These are phyloP conservation scores for Entoloma clypeatum DNA, from an alignment of 1,284 basidiomycete species.

Conservation along the genomic window DNA sequence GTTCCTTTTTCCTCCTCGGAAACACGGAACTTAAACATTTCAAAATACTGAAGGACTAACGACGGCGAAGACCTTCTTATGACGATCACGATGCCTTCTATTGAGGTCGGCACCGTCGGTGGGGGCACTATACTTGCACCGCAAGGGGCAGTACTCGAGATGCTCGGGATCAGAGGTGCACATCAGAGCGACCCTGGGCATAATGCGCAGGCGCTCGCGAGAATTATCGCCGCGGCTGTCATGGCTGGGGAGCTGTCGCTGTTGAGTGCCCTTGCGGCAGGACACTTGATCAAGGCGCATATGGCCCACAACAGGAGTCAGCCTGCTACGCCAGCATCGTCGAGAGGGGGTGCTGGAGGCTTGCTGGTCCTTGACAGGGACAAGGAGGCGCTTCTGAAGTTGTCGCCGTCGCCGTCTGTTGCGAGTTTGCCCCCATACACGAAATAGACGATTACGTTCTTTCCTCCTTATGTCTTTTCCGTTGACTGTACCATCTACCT, in stretches of 20 bases:
- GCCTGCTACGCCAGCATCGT: conserved; percentile 58
- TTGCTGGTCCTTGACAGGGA: background rate
- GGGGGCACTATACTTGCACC: conserved; percentile 91
- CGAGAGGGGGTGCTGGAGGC: background rate
- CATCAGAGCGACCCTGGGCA: conserved; percentile 80
- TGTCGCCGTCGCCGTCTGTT: conserved; percentile 7
- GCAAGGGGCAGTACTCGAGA: conserved; percentile 86
- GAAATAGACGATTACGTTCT: background rate
- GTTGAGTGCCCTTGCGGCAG: conserved; percentile 86
- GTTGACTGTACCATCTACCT: too few species aligned
- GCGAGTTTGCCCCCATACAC: conserved; percentile 7
- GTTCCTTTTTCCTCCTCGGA: conserved; percentile 5
- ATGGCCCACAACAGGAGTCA: conserved; percentile 80
- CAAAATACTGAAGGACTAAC: conserved; percentile 58
- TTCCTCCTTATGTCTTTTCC: too few species aligned
- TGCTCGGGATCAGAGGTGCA: conserved; percentile 88
- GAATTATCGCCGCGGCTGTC: conserved; percentile 84
- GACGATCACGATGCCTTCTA: conserved; percentile 92
- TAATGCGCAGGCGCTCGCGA: conserved; percentile 84
- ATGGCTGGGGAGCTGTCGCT: conserved; percentile 95
- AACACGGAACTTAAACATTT: background rate
- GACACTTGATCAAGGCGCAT: conserved; percentile 87
- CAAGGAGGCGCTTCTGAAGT: background rate
- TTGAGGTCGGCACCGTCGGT: conserved; percentile 95
- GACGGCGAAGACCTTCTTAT: conserved; percentile 88